A percentile compares a stretch with the other conserved stretches of the same genome.
Conservation (phyloP, 1,139 yeast species). For the Lodderomyces orthopsilosis region DNA sequence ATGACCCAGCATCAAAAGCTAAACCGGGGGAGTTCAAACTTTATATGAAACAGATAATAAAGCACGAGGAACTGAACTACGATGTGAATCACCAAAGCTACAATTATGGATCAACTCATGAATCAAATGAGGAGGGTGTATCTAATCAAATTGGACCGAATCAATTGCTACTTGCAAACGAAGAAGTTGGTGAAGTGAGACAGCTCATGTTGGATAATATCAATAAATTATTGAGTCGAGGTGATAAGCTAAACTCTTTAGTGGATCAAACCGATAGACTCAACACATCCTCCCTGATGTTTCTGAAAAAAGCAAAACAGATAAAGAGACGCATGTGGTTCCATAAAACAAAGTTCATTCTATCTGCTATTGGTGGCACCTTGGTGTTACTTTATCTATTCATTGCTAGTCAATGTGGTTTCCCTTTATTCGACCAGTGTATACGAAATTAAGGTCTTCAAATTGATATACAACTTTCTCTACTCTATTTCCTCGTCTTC, state of each 20-base stretch:
- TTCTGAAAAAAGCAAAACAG: constrained; percentile 67
- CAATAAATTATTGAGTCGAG: constrained; percentile 69
- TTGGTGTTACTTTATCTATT: constrained; percentile 36
- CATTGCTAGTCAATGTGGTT: constrained; percentile 52
- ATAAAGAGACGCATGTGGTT: constrained; percentile 71
- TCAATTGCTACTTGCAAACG: constrained; percentile 41
- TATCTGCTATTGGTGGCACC: constrained; percentile 26
- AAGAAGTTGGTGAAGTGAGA: constrained; percentile 53
- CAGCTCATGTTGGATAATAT: constrained; percentile 68
- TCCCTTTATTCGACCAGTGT: constrained; percentile 40
- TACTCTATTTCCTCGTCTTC: constrained; percentile 7
- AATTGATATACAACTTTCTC: not conserved
- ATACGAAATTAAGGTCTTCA: constrained; percentile 4
- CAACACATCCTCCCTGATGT: constrained; percentile 66
- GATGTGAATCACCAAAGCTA: constrained; percentile 35
- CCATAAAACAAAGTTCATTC: constrained; percentile 47
- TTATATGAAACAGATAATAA: constrained; percentile 51
- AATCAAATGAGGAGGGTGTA: constrained; percentile 13
- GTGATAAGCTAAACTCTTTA: constrained; percentile 70
- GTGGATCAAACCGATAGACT: constrained; percentile 81
- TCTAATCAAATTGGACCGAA: constrained; percentile 34
- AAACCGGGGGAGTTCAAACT: constrained; percentile 50
- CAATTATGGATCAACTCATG: constrained; percentile 31
- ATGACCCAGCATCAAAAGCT: constrained; percentile 17
- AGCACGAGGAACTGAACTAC: constrained; percentile 47